Evolutionary conservation across 192 early-diverging fungal species (phyloP), one percentile per base, ranked within the genome.

Genomic region (Piromyces finnis): DNA sequence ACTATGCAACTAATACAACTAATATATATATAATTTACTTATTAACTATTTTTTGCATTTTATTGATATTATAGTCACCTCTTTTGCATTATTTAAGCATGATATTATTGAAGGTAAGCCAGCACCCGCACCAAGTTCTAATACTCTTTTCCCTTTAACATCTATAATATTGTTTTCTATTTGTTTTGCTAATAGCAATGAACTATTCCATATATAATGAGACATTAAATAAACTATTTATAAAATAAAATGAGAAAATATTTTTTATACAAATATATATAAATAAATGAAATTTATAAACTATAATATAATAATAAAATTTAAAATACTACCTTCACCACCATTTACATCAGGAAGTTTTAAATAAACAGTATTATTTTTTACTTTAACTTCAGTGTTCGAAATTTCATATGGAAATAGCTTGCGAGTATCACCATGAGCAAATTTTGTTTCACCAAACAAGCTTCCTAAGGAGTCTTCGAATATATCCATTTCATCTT

Each of bases 141-240:
- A n/a, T n/a, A 68, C 51, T 18, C 29, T 36, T 30, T 51, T 51
- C 0, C 83, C 83, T 37, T 36, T 29, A 27, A 82, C 32, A 17
- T 82, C 22, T 13, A 30, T 32, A 59, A 30, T 30, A 16, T 29
- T 28, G 14, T 82, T 22, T 18, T 81, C 51, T 11, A 83, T 39
- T 37, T 41, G 82, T 79, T 80, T 83, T 27, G 83, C 78, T 17
- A 83, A 12, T 35, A 83, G 29, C 29, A 83, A 30, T 5, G 80
- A 81, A 17, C 77, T 39, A 79, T 83, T 83, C 83, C 83, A 83
- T 6, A 83, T 27, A 77, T 83, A 81, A 77, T 83, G 83, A 7
- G 83, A 68, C 51, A 68, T 68, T 68, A 68, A 68, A 68, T 68
- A 68, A 68, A 68, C 51, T 68, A 9, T 26, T n/a, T n/a, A 22